A percentile compares a stretch with the other conserved stretches of the same genome.
These are phyloP conservation scores for Kuraishia borneana DNA, from an alignment of 805 yeast species.

Conservation along the genomic window DNA sequence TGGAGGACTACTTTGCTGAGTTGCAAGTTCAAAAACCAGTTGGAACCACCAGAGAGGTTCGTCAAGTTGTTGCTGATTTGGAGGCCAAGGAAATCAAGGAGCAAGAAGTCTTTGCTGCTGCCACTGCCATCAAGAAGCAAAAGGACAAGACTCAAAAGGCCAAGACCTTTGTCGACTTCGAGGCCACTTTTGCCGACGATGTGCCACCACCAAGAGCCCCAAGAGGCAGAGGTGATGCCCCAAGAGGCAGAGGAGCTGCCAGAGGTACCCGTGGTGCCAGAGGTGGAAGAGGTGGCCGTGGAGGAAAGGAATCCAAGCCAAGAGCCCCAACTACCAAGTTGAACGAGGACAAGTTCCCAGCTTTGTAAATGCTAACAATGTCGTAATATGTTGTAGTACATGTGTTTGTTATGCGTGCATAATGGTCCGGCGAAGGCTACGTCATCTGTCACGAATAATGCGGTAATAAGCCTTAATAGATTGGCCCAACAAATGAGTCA, in stretches of 20 bases:
- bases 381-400: too few relatives aligned
- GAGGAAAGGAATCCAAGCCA: conserved; percentile 10
- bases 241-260: conserved; percentile 17
- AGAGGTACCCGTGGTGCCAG: conserved; percentile 14
- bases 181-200: conserved; percentile 59
- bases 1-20: conserved; percentile 80
- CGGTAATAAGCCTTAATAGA: too few relatives aligned
- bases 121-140: conserved; percentile 55
- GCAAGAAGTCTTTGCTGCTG: conserved; percentile 45
- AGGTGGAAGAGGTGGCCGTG: conserved; percentile 15
- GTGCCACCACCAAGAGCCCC: conserved; percentile 24
- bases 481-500: too few relatives aligned
- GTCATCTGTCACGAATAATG: too few relatives aligned
- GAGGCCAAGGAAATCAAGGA: conserved; percentile 48
- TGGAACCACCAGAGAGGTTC: conserved; percentile 20
- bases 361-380: conserved; percentile 42
- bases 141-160: conserved; percentile 72
- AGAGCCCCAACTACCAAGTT: conserved; percentile 14
- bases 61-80: conserved; percentile 49
- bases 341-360: conserved; percentile 63
- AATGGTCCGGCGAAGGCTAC: too few relatives aligned
- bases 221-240: conserved; percentile 14
- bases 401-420: too few relatives aligned
- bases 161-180: conserved; percentile 67
- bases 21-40: conserved; percentile 33